Evolutionary conservation across 331 rosid species (phyloP).

Genomic region (Erythrophleum ivorense): DNA sequence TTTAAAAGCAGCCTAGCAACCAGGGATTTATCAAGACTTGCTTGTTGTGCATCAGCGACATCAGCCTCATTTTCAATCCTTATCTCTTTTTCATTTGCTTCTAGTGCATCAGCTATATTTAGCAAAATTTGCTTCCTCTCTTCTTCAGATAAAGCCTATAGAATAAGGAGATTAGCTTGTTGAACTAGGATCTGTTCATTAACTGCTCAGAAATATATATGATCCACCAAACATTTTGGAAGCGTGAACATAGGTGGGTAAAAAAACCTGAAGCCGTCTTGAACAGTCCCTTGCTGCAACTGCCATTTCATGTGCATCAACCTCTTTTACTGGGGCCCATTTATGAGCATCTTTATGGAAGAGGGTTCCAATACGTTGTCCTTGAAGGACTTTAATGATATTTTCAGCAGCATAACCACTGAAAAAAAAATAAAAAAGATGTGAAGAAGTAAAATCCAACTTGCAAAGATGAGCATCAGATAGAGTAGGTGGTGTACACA

Average conservation of each 20-base stretch:
- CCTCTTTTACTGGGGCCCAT: slow-evolving; percentile 70
- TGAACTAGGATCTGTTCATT: slow-evolving; percentile 4
- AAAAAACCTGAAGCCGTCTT: slow-evolving; percentile 79
- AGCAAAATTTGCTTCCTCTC: slow-evolving; percentile 83
- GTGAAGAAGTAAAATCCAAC: slow-evolving; percentile 27
- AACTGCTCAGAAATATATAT: slow-evolving; percentile 25
- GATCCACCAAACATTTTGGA: slow-evolving; percentile 21
- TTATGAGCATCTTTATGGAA: slow-evolving; percentile 89
- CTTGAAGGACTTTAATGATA: slow-evolving; percentile 83
- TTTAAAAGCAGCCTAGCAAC: slow-evolving; percentile 81
- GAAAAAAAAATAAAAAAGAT: slow-evolving; percentile 36
- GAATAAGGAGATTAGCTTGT: slow-evolving; percentile 36
- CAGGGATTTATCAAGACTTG: slow-evolving; percentile 82
- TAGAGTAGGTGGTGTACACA: slow-evolving; percentile 23
- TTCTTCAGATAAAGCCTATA: slow-evolving; percentile 77
- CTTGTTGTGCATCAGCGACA: slow-evolving; percentile 71
- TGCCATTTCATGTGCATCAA: slow-evolving; percentile 89
- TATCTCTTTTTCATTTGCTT: slow-evolving; percentile 68
- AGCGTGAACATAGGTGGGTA: not conserved
- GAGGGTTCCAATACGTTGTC: slow-evolving; percentile 88
- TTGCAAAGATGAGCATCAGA: slow-evolving; percentile 36
- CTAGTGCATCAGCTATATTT: slow-evolving; percentile 88
- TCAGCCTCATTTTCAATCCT: slow-evolving; percentile 87
- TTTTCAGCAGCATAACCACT: slow-evolving; percentile 85
- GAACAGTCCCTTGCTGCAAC: slow-evolving; percentile 97